A percentile compares a stretch with the other conserved stretches of the same genome.
phyloP scores from a whole-genome alignment of 2,329 filamentous ascomycete genomes.

The Ophiocordyceps camponoti-leonardi region DNA sequence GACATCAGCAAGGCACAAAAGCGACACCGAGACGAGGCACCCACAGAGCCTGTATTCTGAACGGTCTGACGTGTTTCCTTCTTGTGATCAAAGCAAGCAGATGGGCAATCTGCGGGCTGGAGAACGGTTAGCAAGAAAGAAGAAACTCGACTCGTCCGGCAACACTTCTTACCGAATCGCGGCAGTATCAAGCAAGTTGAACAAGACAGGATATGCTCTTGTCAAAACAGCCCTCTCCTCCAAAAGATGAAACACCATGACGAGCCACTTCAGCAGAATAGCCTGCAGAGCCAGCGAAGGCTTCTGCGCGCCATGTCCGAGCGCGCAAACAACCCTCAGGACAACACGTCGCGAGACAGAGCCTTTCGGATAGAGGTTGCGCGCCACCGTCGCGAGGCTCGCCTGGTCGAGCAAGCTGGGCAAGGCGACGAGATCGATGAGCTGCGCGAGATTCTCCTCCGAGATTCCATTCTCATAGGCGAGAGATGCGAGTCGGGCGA shows the following conservation, averaged over 20 bases:
- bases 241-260: conserved; percentile 56
- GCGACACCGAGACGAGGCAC: conserved; percentile 7
- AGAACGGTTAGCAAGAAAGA: background rate
- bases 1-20: background rate
- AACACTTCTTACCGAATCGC: conserved; percentile 39
- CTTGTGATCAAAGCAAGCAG: conserved; percentile 63
- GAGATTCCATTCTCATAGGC: conserved; percentile 54
- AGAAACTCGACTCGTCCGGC: too few species aligned
- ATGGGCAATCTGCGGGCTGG: conserved; percentile 49
- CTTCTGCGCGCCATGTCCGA: conserved; percentile 66
- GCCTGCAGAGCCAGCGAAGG: conserved; percentile 55
- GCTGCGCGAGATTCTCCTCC: conserved; percentile 36
- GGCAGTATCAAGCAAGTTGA: conserved; percentile 68
- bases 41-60: conserved; percentile 62
- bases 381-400: conserved; percentile 49
- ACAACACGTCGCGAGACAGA: conserved; percentile 43
- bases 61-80: conserved; percentile 68
- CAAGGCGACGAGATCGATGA: conserved; percentile 50
- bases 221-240: conserved; percentile 46
- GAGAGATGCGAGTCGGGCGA: conserved; percentile 44
- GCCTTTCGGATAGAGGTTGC: conserved; percentile 58
- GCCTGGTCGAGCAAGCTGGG: conserved; percentile 61
- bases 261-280: conserved; percentile 59
- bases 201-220: conserved; percentile 57
- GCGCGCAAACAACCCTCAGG: conserved; percentile 48